A percentile compares a stretch with the other conserved stretches of the same genome.
These are phyloP conservation scores for Delitschia confertaspora DNA, from an alignment of 495 filamentous ascomycete genomes.

Conservation along the genomic window DNA sequence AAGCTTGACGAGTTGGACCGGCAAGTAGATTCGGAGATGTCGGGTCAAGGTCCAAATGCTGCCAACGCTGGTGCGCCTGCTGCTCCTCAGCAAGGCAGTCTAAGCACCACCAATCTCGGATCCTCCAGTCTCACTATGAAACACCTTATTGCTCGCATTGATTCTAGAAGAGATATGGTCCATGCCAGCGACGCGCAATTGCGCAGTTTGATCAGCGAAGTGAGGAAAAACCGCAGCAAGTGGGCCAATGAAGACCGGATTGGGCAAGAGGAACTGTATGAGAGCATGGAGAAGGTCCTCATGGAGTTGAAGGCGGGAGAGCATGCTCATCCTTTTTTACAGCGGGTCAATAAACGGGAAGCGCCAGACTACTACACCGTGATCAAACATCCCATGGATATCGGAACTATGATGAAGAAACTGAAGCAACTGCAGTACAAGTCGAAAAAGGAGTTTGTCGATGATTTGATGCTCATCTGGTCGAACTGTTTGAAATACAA, in stretches of 20 bases:
- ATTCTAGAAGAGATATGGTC: constrained; percentile 80
- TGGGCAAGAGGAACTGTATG: constrained; percentile 95
- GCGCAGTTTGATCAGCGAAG: constrained; percentile 86
- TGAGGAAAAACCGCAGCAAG: constrained; percentile 93
- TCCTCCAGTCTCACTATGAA: constrained; percentile 96
- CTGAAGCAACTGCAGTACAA: constrained; percentile 79
- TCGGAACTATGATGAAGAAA: constrained; percentile 97
- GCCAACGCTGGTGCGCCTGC: constrained; percentile 39
- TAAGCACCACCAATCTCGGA: constrained; percentile 88
- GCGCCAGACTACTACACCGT: constrained; percentile 92
- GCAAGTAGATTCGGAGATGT: constrained; percentile 89
- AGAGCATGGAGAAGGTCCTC: constrained; percentile 89
- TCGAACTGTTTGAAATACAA: constrained; percentile 94
- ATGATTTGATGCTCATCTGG: constrained; percentile 92
- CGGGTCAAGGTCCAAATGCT: constrained; percentile 50
- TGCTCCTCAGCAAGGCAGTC: constrained; percentile 61
- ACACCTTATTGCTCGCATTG: constrained; percentile 90
- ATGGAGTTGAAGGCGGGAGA: constrained; percentile 93
- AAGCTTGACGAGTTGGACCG: constrained; percentile 93
- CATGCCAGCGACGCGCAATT: constrained; percentile 86
- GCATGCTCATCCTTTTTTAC: constrained; percentile 87
- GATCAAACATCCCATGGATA: constrained; percentile 96
- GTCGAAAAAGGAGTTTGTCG: constrained; percentile 90
- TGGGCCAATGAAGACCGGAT: constrained; percentile 98
- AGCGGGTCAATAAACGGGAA: constrained; percentile 89